Base-by-base conservation (phyloP, 192 early-diverging fungal species). In the Coemansia guatemalensis region DNA sequence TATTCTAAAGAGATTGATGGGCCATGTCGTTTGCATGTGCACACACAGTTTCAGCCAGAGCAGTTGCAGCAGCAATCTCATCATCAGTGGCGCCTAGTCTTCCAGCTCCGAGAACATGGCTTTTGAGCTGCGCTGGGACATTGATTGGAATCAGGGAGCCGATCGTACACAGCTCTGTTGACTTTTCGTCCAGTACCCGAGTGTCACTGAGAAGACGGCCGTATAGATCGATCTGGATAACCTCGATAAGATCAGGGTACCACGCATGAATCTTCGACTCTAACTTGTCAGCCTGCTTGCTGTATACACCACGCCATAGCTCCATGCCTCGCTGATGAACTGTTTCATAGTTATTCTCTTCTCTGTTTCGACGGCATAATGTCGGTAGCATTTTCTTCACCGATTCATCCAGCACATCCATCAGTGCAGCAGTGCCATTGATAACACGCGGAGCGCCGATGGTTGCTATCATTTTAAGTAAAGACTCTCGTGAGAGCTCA, bases 151-250 rank as follows among this genome's bases (percentile, higher is more conserved):
- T 44, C 49, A 75, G 56, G 0, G 74, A 59, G 8, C 54, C 68
- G 8, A 75, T 75, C 0, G 68, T 67, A 29, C 74, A 75, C 50
- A 75, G 64, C 53, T 75, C 74, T 23, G 74, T 75, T 2, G 63
- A 53, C 18, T 58, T 64, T 21, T 64, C 64, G 39, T 63, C 68
- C 4, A 75, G 56, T 0, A 75, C 41, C 1, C 58, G 59, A 29
- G 58, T 62, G 48, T 75, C 62, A 60, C 68, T 70, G 18, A 75
- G 60, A 27, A 75, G 39, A 4, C 74, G 74, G 33, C 74, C 74
- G 21, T 75, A 75, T 1, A 75, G 60, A 51, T 75, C 74, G 0
- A 63, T 68, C 64, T 75, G 68, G n/a, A 75, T 75, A 39, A 75
- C 64, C 55, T 75, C 74, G 18, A 70, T 62, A 18, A 75, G 68